Conservation (phyloP, 2,329 filamentous ascomycete species). For the Magnaporthales sp. region DNA sequence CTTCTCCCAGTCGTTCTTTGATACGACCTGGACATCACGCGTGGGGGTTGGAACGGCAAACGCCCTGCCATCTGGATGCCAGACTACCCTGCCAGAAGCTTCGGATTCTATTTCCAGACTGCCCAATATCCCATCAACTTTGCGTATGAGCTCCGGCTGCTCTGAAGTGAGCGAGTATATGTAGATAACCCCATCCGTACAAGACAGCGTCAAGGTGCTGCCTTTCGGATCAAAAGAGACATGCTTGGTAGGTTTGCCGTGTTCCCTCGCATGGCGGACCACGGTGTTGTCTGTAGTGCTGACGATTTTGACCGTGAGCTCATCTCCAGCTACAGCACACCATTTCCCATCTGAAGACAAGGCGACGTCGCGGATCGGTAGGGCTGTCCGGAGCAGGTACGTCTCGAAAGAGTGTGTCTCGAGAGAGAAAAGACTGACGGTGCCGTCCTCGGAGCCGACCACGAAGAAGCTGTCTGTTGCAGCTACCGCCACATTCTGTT, state of each 20-base stretch:
- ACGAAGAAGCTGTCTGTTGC: conserved; percentile 77
- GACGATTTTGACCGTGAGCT: conserved; percentile 84
- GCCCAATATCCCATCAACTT: conserved; percentile 79
- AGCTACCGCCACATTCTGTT: conserved; percentile 74
- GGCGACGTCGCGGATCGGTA: conserved; percentile 79
- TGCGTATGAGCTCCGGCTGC: conserved; percentile 71
- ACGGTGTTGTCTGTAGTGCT: conserved; percentile 69
- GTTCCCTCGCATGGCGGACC: conserved; percentile 73
- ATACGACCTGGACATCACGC: conserved; percentile 77
- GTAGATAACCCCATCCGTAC: conserved; percentile 83
- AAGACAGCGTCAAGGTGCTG: conserved; percentile 68
- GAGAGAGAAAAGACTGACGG: conserved; percentile 89
- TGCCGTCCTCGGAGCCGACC: conserved; percentile 86
- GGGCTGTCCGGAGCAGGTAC: conserved; percentile 72
- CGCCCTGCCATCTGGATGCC: conserved; percentile 91
- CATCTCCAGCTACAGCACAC: conserved; percentile 95
- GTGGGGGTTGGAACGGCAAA: conserved; percentile 81
- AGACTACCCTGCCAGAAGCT: conserved; percentile 64
- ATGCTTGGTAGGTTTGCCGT: conserved; percentile 82
- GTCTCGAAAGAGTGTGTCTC: conserved; percentile 65
- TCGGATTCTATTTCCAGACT: conserved; percentile 70
- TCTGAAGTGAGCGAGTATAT: conserved; percentile 76
- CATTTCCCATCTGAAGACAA: conserved; percentile 75
- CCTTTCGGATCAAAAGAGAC: conserved; percentile 80
- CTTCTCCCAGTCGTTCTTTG: conserved; percentile 81